These are phyloP conservation scores for Tilletia horrida DNA, from an alignment of 1,284 basidiomycete species.

Conservation along the genomic window DNA sequence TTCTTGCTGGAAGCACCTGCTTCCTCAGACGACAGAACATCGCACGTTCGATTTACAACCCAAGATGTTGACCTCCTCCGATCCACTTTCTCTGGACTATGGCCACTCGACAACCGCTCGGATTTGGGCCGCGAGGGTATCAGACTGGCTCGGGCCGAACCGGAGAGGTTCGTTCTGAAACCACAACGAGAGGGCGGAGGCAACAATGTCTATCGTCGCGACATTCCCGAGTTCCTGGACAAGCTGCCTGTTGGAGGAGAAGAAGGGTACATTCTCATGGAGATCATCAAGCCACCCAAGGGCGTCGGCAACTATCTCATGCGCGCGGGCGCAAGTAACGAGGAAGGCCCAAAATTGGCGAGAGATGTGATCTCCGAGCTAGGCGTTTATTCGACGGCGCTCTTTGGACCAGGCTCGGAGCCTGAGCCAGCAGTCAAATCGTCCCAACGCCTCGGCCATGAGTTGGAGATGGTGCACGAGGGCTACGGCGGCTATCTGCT, in stretches of 20 bases:
- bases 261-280: slow-evolving; percentile 90
- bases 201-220: slow-evolving; percentile 85
- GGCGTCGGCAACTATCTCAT: slow-evolving; percentile 71
- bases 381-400: slow-evolving; percentile 82
- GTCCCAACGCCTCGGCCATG: slow-evolving; percentile 37
- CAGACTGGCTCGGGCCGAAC: slow-evolving; percentile 60
- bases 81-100: slow-evolving; percentile 43
- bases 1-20: slow-evolving; percentile 57
- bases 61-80: slow-evolving; percentile 24
- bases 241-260: slow-evolving; percentile 55
- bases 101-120: slow-evolving; percentile 57
- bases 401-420: slow-evolving; percentile 62
- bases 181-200: slow-evolving; percentile 96
- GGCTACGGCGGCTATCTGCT: slow-evolving; percentile 75
- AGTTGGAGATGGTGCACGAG: slow-evolving; percentile 56
- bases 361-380: slow-evolving; percentile 81
- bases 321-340: slow-evolving; percentile 59
- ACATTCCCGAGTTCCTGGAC: slow-evolving; percentile 71
- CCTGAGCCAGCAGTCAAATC: neutral
- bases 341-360: slow-evolving; percentile 55
- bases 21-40: neutral
- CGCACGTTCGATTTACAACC: neutral
- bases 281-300: slow-evolving; percentile 74
- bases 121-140: slow-evolving; percentile 59
- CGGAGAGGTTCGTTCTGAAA: slow-evolving; percentile 75